Evolutionary conservation across 768 basidiomycete genomes (phyloP).

Genomic region (Tricholoma furcatifolium): DNA sequence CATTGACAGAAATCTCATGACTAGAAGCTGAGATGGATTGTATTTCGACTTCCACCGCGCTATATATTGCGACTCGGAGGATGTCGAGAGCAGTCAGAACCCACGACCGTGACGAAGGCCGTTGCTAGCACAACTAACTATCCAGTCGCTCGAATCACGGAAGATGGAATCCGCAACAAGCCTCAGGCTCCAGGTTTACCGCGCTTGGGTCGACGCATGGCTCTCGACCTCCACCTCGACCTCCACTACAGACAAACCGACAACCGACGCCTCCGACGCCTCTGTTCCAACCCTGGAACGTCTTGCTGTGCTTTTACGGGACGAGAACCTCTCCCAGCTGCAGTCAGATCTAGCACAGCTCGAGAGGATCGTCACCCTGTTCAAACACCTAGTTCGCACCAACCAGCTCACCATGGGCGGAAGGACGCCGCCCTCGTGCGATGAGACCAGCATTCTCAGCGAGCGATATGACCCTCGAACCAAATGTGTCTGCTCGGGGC

Average conservation of each 20-base stretch:
- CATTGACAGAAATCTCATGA: no score
- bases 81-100: no score
- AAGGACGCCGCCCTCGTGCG: neutral
- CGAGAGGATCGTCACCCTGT: neutral
- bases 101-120: no score
- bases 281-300: neutral
- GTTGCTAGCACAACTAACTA: no score
- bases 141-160: slow-evolving; percentile 9
- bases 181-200: neutral
- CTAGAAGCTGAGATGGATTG: no score
- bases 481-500: neutral
- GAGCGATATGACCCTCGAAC: neutral
- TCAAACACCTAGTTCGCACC: neutral
- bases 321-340: neutral
- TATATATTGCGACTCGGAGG: no score
- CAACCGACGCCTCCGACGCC: neutral
- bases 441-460: neutral
- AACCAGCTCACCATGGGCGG: neutral
- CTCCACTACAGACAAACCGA: neutral
- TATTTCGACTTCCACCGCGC: no score
- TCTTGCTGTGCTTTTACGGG: neutral
- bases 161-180: neutral
- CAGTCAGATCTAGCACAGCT: neutral
- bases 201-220: neutral
- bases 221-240: no score